These are phyloP conservation scores for Exidia glandulosa DNA, from an alignment of 768 basidiomycete genomes.

Conservation along the genomic window DNA sequence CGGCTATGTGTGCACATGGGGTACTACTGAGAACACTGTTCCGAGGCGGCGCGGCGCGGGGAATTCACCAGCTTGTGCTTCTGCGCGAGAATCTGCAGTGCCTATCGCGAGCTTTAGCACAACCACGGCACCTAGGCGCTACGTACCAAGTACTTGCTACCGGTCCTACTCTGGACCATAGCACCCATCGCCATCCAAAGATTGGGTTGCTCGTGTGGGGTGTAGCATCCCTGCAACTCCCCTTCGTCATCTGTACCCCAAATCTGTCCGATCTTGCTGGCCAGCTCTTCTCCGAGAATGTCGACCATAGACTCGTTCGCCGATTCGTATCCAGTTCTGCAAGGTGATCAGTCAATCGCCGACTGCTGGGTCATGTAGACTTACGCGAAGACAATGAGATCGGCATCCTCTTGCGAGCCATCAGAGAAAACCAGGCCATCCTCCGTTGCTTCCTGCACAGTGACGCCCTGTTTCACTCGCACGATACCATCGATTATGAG, in stretches of 20 bases:
- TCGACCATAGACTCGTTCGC: background rate
- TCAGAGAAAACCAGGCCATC: conserved; percentile 5
- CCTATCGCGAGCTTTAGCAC: background rate
- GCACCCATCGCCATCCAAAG: background rate
- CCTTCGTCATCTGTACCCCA: conserved; percentile 3
- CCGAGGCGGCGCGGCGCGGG: too few species aligned
- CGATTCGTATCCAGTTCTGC: background rate
- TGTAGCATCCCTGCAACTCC: background rate
- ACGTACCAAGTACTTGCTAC: background rate
- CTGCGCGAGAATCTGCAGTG: background rate
- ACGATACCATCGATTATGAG: conserved; percentile 12
- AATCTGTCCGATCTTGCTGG: background rate
- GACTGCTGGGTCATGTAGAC: background rate
- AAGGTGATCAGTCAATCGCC: background rate
- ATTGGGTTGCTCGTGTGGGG: background rate
- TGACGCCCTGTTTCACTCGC: conserved; percentile 12
- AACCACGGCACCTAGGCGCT: background rate
- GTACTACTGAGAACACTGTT: background rate
- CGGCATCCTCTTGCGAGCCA: conserved; percentile 6
- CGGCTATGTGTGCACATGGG: background rate
- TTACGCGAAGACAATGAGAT: conserved; percentile 6
- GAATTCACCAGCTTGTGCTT: background rate
- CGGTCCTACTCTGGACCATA: background rate
- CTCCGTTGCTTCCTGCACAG: background rate
- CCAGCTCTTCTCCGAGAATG: background rate